These are phyloP conservation scores for Nakazawaea ernobii DNA, from an alignment of 805 yeast species.

Conservation along the genomic window DNA sequence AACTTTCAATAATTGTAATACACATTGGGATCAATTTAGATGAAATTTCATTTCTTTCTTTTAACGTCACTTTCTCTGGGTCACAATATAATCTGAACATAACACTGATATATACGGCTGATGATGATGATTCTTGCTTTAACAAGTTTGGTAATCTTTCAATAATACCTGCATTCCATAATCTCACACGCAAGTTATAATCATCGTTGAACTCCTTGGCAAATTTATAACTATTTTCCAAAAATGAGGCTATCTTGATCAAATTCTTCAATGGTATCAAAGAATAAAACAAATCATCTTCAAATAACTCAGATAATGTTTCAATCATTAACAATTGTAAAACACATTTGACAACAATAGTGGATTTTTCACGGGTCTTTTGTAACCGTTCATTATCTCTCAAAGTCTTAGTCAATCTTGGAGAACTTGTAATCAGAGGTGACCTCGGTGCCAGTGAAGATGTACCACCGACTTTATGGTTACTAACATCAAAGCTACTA, in stretches of 20 bases:
- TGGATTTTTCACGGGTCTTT: constrained; percentile 52
- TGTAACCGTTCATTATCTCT: constrained; percentile 32
- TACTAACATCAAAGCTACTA: constrained; percentile 29
- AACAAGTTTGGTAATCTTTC: constrained; percentile 87
- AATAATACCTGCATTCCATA: constrained; percentile 89
- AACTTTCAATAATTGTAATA: constrained; percentile 63
- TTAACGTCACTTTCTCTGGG: constrained; percentile 39
- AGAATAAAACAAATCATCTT: constrained; percentile 60
- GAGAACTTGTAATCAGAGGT: constrained; percentile 9
- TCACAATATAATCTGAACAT: constrained; percentile 77
- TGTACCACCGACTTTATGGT: constrained; percentile 21
- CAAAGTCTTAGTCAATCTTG: constrained; percentile 9
- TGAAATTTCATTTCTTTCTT: constrained; percentile 45
- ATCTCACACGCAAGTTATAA: constrained; percentile 76
- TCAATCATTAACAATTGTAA: constrained; percentile 87
- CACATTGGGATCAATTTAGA: constrained; percentile 63
- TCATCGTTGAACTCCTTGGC: constrained; percentile 86
- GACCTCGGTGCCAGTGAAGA: constrained; percentile 12
- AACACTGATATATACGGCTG: constrained; percentile 79
- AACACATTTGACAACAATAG: constrained; percentile 88
- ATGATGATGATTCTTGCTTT: constrained; percentile 86
- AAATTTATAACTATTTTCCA: constrained; percentile 71
- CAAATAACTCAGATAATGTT: constrained; percentile 73
- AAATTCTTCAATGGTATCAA: constrained; percentile 63
- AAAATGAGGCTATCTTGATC: constrained; percentile 49